Base-by-base conservation (phyloP, 2,329 filamentous ascomycete species). In the Xylariaceae sp. region DNA sequence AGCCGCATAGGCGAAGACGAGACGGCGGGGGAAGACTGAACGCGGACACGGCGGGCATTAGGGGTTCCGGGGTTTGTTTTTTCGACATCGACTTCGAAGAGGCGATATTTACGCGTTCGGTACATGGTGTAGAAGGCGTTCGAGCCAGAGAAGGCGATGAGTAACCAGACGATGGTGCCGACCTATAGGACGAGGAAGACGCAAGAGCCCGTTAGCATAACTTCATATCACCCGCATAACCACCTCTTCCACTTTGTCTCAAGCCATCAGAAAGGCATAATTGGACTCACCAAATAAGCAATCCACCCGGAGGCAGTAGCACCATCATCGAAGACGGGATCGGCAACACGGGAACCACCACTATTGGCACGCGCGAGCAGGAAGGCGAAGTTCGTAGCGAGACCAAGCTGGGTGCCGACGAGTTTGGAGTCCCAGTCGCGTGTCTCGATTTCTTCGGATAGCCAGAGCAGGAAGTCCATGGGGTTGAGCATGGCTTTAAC, bases 381-480 rank as follows among this genome's bases (percentile, higher is more conserved):
- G 63, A 95, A 92, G 23, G 85, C 56, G 33, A 95, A 69, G 66
- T 97, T 97, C 58, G 91, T 73, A 1, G 64, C 77, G 22, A 95
- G 57, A 5, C 90, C 92, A 16, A 95, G 71, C 41, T 88, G 83
- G 5, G 82, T 79, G 21, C 88, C 86, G 65, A 88, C 85, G 27
- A 82, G 71, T 55, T 87, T 85, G 17, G 92, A 88, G 56, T 96
- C 88, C 83, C 90, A 94, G 58, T 95, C 88, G 61, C 86, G 84
- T 22, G 89, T 89, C 64, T 96, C 91, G 49, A 98, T 78, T 68
- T 95, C 88, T 64, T 97, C 92, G 0, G 88, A 94, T 2, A 95
- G 68, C 86, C 89, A 95, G 16, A 98, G 80, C 43, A 93, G 71
- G 61, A 92, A 87, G 68, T 98, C 93, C 71, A 87, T 85, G 3